A percentile compares a stretch with the other conserved stretches of the same genome.
Conservation (phyloP, 2,329 filamentous ascomycete genomes). For the Didymella segeticola region DNA sequence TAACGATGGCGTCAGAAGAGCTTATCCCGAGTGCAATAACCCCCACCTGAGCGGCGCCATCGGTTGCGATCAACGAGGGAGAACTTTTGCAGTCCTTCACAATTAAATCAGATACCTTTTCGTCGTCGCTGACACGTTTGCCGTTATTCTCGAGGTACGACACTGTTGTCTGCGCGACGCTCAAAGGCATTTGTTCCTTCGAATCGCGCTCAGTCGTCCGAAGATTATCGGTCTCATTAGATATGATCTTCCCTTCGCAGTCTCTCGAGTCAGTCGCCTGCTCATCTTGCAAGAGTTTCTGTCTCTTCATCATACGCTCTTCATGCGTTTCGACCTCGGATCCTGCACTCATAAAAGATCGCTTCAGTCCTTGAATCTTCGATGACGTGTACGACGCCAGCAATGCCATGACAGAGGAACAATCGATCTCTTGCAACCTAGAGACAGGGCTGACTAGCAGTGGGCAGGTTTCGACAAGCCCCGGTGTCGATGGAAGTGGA, state of each 20-base stretch:
- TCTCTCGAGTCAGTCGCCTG: neutral
- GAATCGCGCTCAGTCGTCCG: no score
- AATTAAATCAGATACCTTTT: no score
- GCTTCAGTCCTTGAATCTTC: neutral
- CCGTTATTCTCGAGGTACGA: no score
- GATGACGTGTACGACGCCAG: neutral
- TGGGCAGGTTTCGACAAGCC: neutral
- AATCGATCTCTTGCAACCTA: neutral
- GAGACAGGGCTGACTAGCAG: neutral
- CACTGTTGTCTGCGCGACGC: no score
- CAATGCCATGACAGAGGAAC: neutral
- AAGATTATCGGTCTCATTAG: neutral
- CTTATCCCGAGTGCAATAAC: no score
- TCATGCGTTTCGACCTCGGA: neutral
- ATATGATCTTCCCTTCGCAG: neutral
- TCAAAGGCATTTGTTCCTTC: no score
- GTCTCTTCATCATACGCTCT: neutral
- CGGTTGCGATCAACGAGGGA: no score
- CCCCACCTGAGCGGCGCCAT: no score
- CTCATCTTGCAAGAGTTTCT: neutral
- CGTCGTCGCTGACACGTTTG: no score
- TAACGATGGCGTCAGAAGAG: no score
- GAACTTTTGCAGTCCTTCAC: no score
- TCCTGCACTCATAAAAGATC: neutral
- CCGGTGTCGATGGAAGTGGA: neutral